Conservation (phyloP, 129 eudicot genomes). For the Chrysanthemum seticuspe region DNA sequence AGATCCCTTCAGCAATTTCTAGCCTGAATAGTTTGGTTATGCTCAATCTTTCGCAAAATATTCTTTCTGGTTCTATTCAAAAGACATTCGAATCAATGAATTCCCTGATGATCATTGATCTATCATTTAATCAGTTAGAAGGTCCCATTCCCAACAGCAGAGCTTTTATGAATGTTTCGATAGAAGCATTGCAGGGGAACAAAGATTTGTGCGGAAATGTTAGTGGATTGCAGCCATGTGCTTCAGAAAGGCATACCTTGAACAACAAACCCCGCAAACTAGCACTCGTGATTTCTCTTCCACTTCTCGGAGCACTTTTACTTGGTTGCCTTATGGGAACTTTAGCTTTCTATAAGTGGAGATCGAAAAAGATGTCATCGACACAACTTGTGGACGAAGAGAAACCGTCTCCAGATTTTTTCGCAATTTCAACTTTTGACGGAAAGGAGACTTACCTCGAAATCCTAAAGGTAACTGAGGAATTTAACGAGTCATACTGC, state of each 20-base stretch:
- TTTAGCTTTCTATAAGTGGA: constrained; percentile 1
- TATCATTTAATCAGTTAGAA: constrained; percentile 28
- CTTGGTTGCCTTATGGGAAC: neutral
- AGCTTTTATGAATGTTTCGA: constrained; percentile 5
- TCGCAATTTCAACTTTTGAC: too few relatives aligned
- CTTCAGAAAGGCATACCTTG: neutral
- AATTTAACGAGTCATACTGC: too few relatives aligned
- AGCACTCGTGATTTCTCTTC: constrained; percentile 5
- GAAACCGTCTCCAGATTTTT: too few relatives aligned
- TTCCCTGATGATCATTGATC: constrained; percentile 2
- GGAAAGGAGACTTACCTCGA: too few relatives aligned
- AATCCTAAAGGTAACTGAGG: too few relatives aligned
- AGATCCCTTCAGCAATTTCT: constrained; percentile 20
- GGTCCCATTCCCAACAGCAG: constrained; percentile 31
- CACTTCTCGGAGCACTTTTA: constrained; percentile 24
- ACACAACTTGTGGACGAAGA: neutral
- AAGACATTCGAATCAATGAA: neutral
- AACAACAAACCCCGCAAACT: neutral
- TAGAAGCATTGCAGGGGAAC: constrained; percentile 21
- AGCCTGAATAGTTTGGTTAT: constrained; percentile 16
- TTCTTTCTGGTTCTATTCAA: constrained; percentile 32
- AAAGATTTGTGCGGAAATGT: constrained; percentile 25
- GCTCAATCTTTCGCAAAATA: constrained; percentile 35
- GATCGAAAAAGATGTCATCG: neutral
- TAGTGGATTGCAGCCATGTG: constrained; percentile 13